Evolutionary conservation across 805 yeast species (phyloP).

Genomic region (Kazachstania psychrophila): DNA sequence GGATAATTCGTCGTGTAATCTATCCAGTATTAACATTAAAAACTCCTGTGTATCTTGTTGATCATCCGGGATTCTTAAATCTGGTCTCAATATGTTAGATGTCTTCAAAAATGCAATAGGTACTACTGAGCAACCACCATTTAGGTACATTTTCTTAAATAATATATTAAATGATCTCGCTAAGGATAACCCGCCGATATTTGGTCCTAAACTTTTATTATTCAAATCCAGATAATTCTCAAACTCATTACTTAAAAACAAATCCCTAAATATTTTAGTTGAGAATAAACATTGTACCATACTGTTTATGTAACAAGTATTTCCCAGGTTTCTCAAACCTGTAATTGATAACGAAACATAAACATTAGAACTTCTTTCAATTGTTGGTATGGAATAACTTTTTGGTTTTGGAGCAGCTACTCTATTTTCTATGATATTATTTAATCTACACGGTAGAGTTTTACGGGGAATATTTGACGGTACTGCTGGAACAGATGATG

Average conservation of each 20-base stretch:
- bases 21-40: constrained; percentile 53
- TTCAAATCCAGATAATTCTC: constrained; percentile 29
- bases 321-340: constrained; percentile 59
- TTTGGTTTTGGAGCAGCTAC: background rate
- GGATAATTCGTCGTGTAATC: constrained; percentile 57
- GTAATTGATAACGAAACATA: constrained; percentile 43
- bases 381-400: constrained; percentile 29
- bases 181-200: constrained; percentile 4
- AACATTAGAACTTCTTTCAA: constrained; percentile 31
- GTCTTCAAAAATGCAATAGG: constrained; percentile 55
- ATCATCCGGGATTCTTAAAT: constrained; percentile 57
- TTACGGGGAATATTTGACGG: background rate
- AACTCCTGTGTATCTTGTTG: constrained; percentile 82
- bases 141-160: constrained; percentile 47
- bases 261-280: constrained; percentile 37
- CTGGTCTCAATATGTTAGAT: constrained; percentile 49
- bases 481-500: constrained; percentile 14
- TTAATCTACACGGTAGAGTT: background rate
- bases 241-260: constrained; percentile 41
- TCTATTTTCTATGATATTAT: background rate
- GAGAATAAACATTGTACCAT: constrained; percentile 65
- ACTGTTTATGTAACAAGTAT: constrained; percentile 69
- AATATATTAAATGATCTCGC: constrained; percentile 46
- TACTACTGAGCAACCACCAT: constrained; percentile 53
- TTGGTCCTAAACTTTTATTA: constrained; percentile 16